Base-by-base conservation (phyloP, 2,329 filamentous ascomycete genomes). In the Colletotrichum musae region DNA sequence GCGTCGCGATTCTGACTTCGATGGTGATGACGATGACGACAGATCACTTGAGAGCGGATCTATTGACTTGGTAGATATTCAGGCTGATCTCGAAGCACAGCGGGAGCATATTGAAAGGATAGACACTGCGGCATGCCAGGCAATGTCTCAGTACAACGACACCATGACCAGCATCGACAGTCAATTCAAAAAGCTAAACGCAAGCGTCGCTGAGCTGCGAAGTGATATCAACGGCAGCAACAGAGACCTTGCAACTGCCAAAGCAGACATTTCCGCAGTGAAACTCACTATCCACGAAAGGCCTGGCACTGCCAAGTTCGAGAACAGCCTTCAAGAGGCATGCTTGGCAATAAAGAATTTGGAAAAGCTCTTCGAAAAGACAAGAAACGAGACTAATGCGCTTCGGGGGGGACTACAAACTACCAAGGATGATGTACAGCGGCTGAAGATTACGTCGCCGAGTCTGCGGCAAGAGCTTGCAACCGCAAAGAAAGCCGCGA, bases 91-190 rank as follows among this genome's bases (percentile, higher is more conserved):
- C 5, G 75, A 79, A 43, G 66, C 71, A 3, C 80, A 83, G 54
- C 72, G 75, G 45, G 75, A 77, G 47, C 75, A 80, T 18, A 80
- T 83, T 64, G 74, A 78, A 7, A 77, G 76, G 39, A 78, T 84
- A 51, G 79, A 81, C 63, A 77, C 72, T 26, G 76, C 79, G 6
- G 81, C 80, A 1, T 77, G 76, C 66, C 79, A 80, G 48, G 75
- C 81, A 50, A 75, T 81, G 13, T 77, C 80, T 7, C 76, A 77
- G 2, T 79, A 83, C 56, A 78, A 82, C 21, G 75, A 75, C 13
- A 74, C 77, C 26, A 74, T 83, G 10, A 65, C 72, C 18, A 78
- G 77, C 24, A 77, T 84, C 18, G 77, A 82, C 43, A 65, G 73
- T 21, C 78, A 82, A 43, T 73, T 81, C 63, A 71, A 75, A 43